Conservation (phyloP, 73 alveolate genomes). For the Paramecium sexaurelia region DNA sequence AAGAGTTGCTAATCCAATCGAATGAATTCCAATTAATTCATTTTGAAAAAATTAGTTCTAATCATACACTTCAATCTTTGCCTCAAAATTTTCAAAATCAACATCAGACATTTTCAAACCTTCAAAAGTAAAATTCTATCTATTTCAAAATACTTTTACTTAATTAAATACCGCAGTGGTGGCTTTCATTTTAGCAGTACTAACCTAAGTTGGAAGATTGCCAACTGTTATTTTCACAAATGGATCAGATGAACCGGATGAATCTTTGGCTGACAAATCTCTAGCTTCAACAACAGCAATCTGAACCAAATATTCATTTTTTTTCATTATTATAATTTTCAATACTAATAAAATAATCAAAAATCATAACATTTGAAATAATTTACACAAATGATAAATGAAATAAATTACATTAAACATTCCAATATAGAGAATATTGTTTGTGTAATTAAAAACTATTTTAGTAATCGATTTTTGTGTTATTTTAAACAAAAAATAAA, state of each 20-base stretch:
- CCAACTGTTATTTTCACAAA: constrained; percentile 87
- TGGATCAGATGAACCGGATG: constrained; percentile 93
- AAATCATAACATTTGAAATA: neutral
- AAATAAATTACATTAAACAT: too few species aligned
- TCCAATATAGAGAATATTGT: too few species aligned
- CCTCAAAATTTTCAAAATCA: constrained; percentile 91
- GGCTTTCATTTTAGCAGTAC: constrained; percentile 74
- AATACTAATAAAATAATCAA: neutral
- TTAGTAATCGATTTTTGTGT: too few species aligned
- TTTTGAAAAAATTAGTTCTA: constrained; percentile 79
- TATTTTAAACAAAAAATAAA: too few species aligned
- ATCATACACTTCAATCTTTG: constrained; percentile 83
- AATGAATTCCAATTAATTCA: constrained; percentile 84
- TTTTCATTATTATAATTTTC: constrained; percentile 32
- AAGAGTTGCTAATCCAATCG: constrained; percentile 90
- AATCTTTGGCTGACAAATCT: constrained; percentile 85
- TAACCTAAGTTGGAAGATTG: constrained; percentile 81
- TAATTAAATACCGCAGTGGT: constrained; percentile 90
- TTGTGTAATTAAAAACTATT: too few species aligned
- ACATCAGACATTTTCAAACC: constrained; percentile 74
- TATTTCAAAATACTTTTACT: constrained; percentile 40
- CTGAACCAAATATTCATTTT: constrained; percentile 54
- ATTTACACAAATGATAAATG: too few species aligned
- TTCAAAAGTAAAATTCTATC: constrained; percentile 79
- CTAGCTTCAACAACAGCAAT: constrained; percentile 93